Evolutionary conservation across 2,329 filamentous ascomycete genomes (phyloP).

Genomic region (Fusarium fujikuroi): DNA sequence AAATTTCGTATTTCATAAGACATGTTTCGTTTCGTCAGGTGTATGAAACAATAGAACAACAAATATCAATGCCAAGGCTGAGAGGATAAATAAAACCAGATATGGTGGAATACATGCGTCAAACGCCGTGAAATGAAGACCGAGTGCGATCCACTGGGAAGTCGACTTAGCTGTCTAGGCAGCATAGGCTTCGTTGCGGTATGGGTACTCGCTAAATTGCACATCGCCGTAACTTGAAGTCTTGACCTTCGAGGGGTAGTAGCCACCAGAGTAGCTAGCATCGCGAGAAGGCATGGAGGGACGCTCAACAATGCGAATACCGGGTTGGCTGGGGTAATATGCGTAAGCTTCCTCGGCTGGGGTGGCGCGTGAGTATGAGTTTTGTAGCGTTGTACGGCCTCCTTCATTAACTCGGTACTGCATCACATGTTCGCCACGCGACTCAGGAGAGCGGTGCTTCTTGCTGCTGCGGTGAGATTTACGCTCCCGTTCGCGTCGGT

Average conservation of each 20-base stretch:
- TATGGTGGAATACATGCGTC: conserved; percentile 43
- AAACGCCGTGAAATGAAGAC: conserved; percentile 43
- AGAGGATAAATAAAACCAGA: conserved; percentile 25
- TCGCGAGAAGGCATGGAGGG: conserved; percentile 48
- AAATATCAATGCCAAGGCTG: conserved; percentile 33
- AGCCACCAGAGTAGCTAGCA: conserved; percentile 44
- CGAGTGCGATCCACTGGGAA: conserved; percentile 11
- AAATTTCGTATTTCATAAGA: conserved; percentile 50
- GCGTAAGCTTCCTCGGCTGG: conserved; percentile 39
- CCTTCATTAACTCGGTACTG: conserved; percentile 47
- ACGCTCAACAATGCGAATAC: conserved; percentile 43
- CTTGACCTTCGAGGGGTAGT: conserved; percentile 49
- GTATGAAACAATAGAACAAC: conserved; percentile 40
- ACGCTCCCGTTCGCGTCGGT: conserved; percentile 46
- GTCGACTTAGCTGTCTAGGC: conserved; percentile 6
- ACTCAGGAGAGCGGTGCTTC: conserved; percentile 50
- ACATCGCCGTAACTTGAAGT: conserved; percentile 49
- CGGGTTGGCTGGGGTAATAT: conserved; percentile 39
- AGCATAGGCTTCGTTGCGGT: conserved; percentile 42
- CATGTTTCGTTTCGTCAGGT: conserved; percentile 48
- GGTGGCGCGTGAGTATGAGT: conserved; percentile 44
- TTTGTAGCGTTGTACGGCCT: conserved; percentile 44
- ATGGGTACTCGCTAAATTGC: conserved; percentile 47
- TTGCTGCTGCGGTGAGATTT: conserved; percentile 51
- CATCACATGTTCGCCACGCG: conserved; percentile 39